phyloP scores from a whole-genome alignment of 2,329 filamentous ascomycete genomes.

The Diaporthe citri region DNA sequence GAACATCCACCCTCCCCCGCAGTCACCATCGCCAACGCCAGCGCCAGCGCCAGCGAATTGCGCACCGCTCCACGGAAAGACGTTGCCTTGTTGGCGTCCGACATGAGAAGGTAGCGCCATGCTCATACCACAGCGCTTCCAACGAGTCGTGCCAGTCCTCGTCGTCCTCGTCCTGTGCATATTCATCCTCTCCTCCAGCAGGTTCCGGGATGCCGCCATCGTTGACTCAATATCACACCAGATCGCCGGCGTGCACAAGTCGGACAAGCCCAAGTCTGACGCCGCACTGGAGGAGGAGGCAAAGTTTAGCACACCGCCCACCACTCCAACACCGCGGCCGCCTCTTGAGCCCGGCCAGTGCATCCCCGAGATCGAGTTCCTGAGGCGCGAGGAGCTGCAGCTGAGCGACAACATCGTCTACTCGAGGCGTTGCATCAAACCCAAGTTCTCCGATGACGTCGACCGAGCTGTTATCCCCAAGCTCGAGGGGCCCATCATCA shows the following conservation, averaged over 20 bases:
- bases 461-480: conserved; percentile 55
- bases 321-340: conserved; percentile 28
- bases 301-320: conserved; percentile 35
- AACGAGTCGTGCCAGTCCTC: conserved; percentile 38
- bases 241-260: conserved; percentile 19
- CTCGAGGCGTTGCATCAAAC: conserved; percentile 59
- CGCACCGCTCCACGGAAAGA: background rate
- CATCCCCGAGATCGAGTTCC: conserved; percentile 45
- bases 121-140: conserved; percentile 41
- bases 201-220: conserved; percentile 37
- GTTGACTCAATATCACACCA: conserved; percentile 35
- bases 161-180: conserved; percentile 37
- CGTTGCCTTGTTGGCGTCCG: conserved; percentile 19
- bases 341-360: conserved; percentile 39
- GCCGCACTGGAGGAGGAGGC: conserved; percentile 37
- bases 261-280: conserved; percentile 28
- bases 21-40: conserved; percentile 12
- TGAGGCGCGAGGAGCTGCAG: conserved; percentile 47
- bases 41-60: background rate
- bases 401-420: conserved; percentile 59
- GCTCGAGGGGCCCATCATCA: conserved; percentile 54
- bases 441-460: conserved; percentile 49
- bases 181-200: conserved; percentile 39
- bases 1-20: conserved; percentile 15
- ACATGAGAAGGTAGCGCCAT: conserved; percentile 40